Conservation (phyloP, 257 asterid species). For the Ocimum tenuiflorum region DNA sequence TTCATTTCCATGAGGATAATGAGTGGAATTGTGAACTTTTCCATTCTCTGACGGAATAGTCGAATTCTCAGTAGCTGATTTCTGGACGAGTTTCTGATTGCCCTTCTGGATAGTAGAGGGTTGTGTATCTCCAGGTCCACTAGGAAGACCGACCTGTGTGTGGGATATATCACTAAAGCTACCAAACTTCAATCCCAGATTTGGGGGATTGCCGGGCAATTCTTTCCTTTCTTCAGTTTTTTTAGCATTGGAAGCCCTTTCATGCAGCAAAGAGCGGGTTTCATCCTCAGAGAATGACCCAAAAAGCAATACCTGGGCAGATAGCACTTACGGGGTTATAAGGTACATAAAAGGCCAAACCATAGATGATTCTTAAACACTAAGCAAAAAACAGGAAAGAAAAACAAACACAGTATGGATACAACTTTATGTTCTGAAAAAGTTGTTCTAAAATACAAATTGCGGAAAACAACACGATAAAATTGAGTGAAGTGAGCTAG, state of each 20-base stretch:
- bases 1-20: constrained; percentile 25
- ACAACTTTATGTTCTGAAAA: background rate
- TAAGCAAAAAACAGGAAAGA: background rate
- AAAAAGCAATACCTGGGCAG: constrained; percentile 55
- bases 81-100: constrained; percentile 17
- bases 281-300: constrained; percentile 94
- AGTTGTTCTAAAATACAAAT: no score
- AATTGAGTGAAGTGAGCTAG: no score
- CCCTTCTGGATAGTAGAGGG: constrained; percentile 25
- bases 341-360: background rate
- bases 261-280: constrained; percentile 44
- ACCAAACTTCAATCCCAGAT: constrained; percentile 43
- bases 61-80: constrained; percentile 18
- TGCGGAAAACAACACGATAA: no score
- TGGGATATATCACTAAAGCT: constrained; percentile 30
- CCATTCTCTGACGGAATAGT: constrained; percentile 46
- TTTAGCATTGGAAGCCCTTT: constrained; percentile 23
- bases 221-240: constrained; percentile 26
- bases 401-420: background rate
- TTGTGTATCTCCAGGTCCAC: constrained; percentile 20
- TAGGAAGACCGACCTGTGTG: constrained; percentile 21
- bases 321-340: constrained; percentile 8
- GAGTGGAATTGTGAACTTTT: constrained; percentile 16
- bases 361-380: background rate
- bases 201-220: constrained; percentile 22